Percentiles rank a stretch among this genome's conserved stretches.
Conservation (phyloP, 2,329 filamentous ascomycete genomes). For the Neobulgaria alba region DNA sequence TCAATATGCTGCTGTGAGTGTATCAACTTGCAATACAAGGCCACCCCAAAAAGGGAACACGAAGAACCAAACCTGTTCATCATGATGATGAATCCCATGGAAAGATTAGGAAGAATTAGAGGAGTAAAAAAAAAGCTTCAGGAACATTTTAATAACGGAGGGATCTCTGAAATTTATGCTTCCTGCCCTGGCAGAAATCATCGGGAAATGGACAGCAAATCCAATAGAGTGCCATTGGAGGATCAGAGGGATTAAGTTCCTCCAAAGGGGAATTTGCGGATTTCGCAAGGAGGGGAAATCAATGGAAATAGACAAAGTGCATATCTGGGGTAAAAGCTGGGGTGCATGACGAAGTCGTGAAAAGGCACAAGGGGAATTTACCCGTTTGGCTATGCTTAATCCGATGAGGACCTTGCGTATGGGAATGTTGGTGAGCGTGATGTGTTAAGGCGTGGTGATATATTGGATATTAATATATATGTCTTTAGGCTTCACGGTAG, state of each 20-base stretch:
- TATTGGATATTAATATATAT: conserved; percentile 9
- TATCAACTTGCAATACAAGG: conserved; percentile 18
- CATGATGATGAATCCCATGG: conserved; percentile 10
- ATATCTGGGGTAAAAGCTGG: conserved; percentile 5
- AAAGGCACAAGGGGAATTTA: conserved; percentile 5
- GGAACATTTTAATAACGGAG: no score
- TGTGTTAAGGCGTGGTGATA: conserved; percentile 1
- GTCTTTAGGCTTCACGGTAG: conserved; percentile 13
- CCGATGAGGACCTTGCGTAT: conserved; percentile 5
- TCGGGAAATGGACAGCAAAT: no score
- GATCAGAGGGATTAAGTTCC: conserved; percentile 14
- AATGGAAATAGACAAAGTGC: no score
- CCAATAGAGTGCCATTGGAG: no score
- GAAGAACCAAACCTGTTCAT: conserved; percentile 22
- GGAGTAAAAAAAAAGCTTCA: no score
- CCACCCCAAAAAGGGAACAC: conserved; percentile 16
- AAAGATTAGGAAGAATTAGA: no score
- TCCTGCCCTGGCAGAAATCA: no score
- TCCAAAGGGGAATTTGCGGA: conserved; percentile 2
- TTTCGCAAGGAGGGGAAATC: conserved; percentile 6
- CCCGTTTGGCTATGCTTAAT: conserved; percentile 11
- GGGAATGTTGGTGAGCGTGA: conserved; percentile 5
- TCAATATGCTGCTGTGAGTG: not conserved
- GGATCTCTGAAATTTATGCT: no score
- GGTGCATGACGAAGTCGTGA: conserved; percentile 2